Base-by-base conservation (phyloP, 306 rosid genomes). In the Potentilla sterilis region DNA sequence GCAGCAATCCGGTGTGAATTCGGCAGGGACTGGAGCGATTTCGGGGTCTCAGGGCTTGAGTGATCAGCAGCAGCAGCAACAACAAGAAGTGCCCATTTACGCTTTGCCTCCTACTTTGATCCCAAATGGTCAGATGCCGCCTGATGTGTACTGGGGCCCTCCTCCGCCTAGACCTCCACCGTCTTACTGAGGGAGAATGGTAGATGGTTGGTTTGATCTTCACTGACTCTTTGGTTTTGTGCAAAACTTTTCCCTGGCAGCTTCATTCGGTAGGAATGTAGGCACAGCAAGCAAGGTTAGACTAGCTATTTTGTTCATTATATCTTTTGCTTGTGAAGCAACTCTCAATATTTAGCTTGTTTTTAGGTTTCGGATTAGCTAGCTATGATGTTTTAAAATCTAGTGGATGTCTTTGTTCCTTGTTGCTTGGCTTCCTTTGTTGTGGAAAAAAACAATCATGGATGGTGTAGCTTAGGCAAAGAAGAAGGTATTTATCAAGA, bases 101-200 rank as follows among this genome's bases (percentile, higher is more conserved):
- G 87, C 85, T 80, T 77, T 91, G 78, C 85, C 90, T 63, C 89
- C 97, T 0, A 87, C 89, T 87, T 77, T 93, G 79, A 66, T 89
- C 12, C 86, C 85, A 24, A 89, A 91, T 72, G 90, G 90, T 74
- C 97, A 89, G 75, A 84, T 88, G 85, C 73, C 91, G 2, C 90
- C 87, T 51, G 93, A 91, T 77, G 76, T 87, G 52, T 91, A 85
- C 49, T 93, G 97, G 97, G 89, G 86, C 71, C 80, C 96, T 77
- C 88, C 88, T 0, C 79, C 87, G 10, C 77, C 79, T 21, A 70
- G 82, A 22, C 93, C 86, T n/a, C 93, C 97, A 9, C 90, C 96
- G 1, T 61, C 91, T 59, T 93, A 84, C 84, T 92, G 78, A 42
- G 34, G 44, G 11, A 22, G 18, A 57, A 7, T 3, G 43, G 47